phyloP scores from a whole-genome alignment of 192 early-diverging fungal species.

The Backusella tuberculispora region DNA sequence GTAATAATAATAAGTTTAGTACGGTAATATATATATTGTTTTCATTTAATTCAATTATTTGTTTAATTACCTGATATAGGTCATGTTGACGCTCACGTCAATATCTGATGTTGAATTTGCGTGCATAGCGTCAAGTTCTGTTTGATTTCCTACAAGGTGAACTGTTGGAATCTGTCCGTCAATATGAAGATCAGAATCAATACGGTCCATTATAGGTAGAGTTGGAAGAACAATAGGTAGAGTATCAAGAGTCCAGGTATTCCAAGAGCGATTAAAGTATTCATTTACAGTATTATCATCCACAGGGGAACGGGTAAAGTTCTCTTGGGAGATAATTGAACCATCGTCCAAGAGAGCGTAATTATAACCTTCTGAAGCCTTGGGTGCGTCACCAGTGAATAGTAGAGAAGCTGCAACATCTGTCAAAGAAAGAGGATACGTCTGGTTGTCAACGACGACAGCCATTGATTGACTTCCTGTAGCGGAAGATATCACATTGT shows the following conservation, averaged over 20 bases:
- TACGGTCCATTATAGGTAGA: constrained; percentile 11
- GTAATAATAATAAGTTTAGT: background rate
- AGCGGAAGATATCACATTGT: constrained; percentile 3
- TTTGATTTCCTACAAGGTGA: constrained; percentile 16
- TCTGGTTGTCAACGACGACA: background rate
- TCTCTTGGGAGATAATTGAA: background rate
- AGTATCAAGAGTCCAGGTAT: background rate
- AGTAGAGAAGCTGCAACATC: background rate
- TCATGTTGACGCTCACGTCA: background rate
- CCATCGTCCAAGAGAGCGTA: background rate
- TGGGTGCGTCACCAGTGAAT: background rate
- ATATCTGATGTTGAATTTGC: constrained; percentile 1
- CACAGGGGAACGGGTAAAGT: background rate
- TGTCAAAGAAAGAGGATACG: background rate
- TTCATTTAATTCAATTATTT: too few species aligned
- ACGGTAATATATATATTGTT: background rate
- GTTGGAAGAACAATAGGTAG: background rate
- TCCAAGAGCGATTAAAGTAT: constrained; percentile 8
- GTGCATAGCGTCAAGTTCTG: constrained; percentile 9
- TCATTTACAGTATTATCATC: constrained; percentile 3
- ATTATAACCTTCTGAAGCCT: background rate
- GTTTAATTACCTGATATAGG: constrained; percentile 16
- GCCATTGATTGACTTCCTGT: background rate
- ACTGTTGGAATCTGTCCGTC: constrained; percentile 20
- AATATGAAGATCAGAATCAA: constrained; percentile 13